Base-by-base conservation (phyloP, 768 basidiomycete species). In the Boletellus sp. region DNA sequence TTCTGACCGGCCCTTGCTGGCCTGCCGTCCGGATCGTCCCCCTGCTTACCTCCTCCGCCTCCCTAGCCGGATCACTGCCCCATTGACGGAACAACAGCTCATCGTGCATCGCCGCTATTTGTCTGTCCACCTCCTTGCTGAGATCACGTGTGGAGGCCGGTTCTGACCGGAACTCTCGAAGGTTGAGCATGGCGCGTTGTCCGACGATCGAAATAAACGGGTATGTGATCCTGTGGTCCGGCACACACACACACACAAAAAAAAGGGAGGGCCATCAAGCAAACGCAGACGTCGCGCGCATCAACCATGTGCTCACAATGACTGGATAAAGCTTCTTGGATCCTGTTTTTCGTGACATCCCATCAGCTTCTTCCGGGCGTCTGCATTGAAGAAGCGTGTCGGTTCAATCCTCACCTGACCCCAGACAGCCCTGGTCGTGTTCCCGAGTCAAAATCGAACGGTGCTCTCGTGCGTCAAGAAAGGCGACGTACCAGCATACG, bases 401-500 rank as follows among this genome's bases (percentile, higher is more conserved):
- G 17, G 17, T 31, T 31, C 6, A 17, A 31, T 24, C 15, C 59
- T 47, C 40, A 63, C 60, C 47, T 3, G 12, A 9, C 35, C 22
- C 12, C n/a, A 52, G 9, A 34, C 10, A 2, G 15, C 46, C 60
- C 60, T 62, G 35, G n/a, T 23, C 28, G 7, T 23, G 15, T 22
- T n/a, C 19, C 23, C 37, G 7, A n/a, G 11, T 50, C 22, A 48
- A 41, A 24, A 13, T 23, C 32, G 11, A 8, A 32, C 24, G 28
- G 24, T 5, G 19, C 1, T 2, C 20, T 16, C 7, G 17, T 11
- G 6, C n/a, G 8, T 15, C 28, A 26, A 5, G 19, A 33, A 31
- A 10, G 20, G 4, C 11, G 39, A 62, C 60, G 16, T 42, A 62
- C 61, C 61, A 62, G 16, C 50, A 50, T 32, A 42, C 1, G 6